Percentiles rank a stretch among this genome's conserved stretches.
Conservation (phyloP, 352 stramenopile species). For the Plasmopara viticola region DNA sequence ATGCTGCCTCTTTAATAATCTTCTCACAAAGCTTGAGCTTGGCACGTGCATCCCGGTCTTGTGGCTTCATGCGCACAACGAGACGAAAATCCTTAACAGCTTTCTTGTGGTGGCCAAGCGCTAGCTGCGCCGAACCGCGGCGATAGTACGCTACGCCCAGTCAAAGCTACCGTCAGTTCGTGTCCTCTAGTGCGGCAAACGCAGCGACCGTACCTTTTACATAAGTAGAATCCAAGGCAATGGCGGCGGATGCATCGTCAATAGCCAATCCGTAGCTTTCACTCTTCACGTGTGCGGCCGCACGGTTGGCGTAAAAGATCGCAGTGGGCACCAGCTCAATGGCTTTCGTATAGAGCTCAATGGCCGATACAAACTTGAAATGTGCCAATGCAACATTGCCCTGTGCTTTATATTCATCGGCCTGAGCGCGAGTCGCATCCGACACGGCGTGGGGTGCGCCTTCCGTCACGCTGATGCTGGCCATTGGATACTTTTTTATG, state of each 20-base stretch:
- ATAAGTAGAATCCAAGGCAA: slow-evolving; percentile 92
- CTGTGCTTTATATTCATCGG: slow-evolving; percentile 76
- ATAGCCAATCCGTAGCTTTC: slow-evolving; percentile 98
- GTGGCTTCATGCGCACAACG: slow-evolving; percentile 94
- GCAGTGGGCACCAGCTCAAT: slow-evolving; percentile 85
- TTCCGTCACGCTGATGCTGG: slow-evolving; percentile 37
- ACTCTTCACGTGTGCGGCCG: slow-evolving; percentile 96
- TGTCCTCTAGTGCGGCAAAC: background rate
- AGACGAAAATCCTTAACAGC: slow-evolving; percentile 96
- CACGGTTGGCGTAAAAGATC: slow-evolving; percentile 93
- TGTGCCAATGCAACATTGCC: slow-evolving; percentile 79
- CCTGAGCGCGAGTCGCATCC: slow-evolving; percentile 48
- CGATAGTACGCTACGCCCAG: slow-evolving; percentile 91
- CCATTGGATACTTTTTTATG: slow-evolving; percentile 15
- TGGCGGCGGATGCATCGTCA: slow-evolving; percentile 91
- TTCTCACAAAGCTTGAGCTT: slow-evolving; percentile 97
- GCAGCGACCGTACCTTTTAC: slow-evolving; percentile 82
- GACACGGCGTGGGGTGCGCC: slow-evolving; percentile 52
- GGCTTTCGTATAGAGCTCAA: slow-evolving; percentile 86
- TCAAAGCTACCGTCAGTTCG: slow-evolving; percentile 6
- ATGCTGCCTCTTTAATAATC: slow-evolving; percentile 93
- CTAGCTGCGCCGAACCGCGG: slow-evolving; percentile 93
- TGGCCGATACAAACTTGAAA: slow-evolving; percentile 74
- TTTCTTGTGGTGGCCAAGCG: slow-evolving; percentile 95
- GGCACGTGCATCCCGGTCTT: slow-evolving; percentile 87